phyloP scores from a whole-genome alignment of 192 early-diverging fungal species.

The Entomortierella parvispora region DNA sequence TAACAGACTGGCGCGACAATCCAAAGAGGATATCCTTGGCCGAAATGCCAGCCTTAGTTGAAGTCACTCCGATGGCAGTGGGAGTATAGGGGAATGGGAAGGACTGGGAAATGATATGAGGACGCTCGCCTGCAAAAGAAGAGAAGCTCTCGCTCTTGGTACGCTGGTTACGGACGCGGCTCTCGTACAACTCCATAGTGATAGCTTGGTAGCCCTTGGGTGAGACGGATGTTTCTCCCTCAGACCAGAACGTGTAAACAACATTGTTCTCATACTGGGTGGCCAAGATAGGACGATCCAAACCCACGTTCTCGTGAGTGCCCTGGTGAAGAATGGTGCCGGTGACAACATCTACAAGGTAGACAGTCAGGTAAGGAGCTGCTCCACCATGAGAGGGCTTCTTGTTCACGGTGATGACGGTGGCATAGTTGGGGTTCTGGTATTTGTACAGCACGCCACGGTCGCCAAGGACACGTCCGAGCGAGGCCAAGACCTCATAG shows the following conservation, averaged over 20 bases:
- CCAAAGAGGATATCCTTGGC: constrained; percentile 82
- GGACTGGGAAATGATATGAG: constrained; percentile 77
- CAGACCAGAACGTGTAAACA: constrained; percentile 91
- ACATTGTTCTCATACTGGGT: constrained; percentile 90
- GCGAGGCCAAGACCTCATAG: constrained; percentile 79
- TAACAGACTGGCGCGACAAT: constrained; percentile 22
- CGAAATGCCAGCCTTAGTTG: constrained; percentile 87
- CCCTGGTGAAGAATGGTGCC: constrained; percentile 83
- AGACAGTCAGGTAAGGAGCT: constrained; percentile 66
- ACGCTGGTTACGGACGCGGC: constrained; percentile 74
- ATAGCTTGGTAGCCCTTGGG: constrained; percentile 83
- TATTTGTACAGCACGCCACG: constrained; percentile 99
- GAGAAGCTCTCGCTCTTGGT: constrained; percentile 75
- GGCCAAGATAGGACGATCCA: constrained; percentile 67
- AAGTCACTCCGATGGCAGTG: constrained; percentile 84
- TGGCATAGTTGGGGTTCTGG: constrained; percentile 91
- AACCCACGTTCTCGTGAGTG: constrained; percentile 68
- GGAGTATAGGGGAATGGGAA: constrained; percentile 82
- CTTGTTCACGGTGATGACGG: constrained; percentile 71
- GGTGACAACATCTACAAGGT: constrained; percentile 89
- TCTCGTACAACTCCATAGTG: constrained; percentile 90
- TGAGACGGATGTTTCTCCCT: constrained; percentile 60
- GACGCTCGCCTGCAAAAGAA: constrained; percentile 74
- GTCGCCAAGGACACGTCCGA: constrained; percentile 94
- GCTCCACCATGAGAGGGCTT: constrained; percentile 12